Conservation (phyloP, 2,329 filamentous ascomycete species). For the Fusarium nisikadoi region DNA sequence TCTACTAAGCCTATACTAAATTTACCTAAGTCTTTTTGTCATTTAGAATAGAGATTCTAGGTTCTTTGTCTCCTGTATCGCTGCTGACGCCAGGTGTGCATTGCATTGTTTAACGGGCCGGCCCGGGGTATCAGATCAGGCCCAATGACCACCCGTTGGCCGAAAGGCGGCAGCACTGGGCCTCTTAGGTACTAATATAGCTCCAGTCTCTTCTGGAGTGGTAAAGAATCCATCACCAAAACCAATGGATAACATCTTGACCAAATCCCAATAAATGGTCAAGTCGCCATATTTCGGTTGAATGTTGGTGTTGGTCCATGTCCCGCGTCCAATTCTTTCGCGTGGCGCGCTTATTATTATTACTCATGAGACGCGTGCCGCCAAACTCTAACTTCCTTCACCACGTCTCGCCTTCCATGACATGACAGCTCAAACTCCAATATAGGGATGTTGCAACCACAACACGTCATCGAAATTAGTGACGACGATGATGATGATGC, state of each 20-base stretch:
- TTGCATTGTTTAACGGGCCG: background rate
- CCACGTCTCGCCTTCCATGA: background rate
- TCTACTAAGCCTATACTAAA: too few relatives aligned
- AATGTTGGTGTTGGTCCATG: background rate
- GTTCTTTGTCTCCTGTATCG: background rate
- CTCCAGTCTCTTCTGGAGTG: background rate
- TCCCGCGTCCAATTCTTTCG: background rate
- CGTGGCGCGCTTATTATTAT: background rate
- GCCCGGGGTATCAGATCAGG: background rate
- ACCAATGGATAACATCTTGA: background rate
- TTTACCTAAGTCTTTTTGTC: background rate
- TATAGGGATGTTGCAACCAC: background rate
- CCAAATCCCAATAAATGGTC: background rate
- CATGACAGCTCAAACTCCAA: background rate
- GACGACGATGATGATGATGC: background rate
- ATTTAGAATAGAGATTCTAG: too few relatives aligned
- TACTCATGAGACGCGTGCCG: background rate
- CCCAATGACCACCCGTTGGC: background rate
- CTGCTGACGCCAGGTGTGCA: background rate
- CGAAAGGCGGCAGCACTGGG: background rate
- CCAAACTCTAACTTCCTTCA: background rate
- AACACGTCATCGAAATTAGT: constrained; percentile 3
- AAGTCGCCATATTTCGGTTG: background rate
- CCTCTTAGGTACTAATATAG: background rate
- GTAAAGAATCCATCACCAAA: background rate